Evolutionary conservation across 192 early-diverging fungal species (phyloP), one percentile per base, ranked within the genome.

Genomic region (Coemansia sp.): DNA sequence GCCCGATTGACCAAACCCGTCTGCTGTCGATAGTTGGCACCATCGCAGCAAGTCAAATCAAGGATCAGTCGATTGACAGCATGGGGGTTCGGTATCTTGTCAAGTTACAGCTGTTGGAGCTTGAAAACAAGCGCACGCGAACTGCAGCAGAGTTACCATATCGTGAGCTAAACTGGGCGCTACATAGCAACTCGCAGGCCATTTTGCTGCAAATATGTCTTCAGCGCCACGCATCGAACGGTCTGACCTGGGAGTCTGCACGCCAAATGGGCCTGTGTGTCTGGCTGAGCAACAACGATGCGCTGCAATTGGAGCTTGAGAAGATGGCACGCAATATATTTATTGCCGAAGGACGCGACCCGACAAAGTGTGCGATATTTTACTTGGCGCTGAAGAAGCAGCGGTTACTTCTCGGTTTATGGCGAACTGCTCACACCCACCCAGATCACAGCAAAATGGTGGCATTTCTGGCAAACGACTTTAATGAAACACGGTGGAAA

Each of bases 381-480:
- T 99, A 95, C 67, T 69, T 98, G 35, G 94, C 93, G 3, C 72
- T 99, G 29, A 82, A 82, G 54, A 97, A 95, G 77, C 94, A 93
- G 77, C 95, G 91, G 48, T 84, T 99, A 39, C 59, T 99, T 23
- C 86, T 89, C 22, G 93, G 92, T 0, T 71, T 99, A 43, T 99
- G 97, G 96, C 89, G 91, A 53, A 86, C 91, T 0, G 90, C 94
- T 2, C 82, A 83, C 54, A 63, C 77, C 4, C 93, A 98, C 65
- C 87, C 91, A 4, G 95, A 99, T 60, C 91, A 93, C 68, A 77
- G 72, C 47, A 86, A 87, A 25, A 98, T 97, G 95, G 49, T 93
- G n/a, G 84, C 85, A 37, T 98, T 99, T 72, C 74, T 99, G 49
- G 83, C 87, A 6, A 92, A 98, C 78, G 92, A 98, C 76, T 99